Evolutionary conservation across 2,329 filamentous ascomycete genomes (phyloP).

Genomic region (Ophiostoma sp.): DNA sequence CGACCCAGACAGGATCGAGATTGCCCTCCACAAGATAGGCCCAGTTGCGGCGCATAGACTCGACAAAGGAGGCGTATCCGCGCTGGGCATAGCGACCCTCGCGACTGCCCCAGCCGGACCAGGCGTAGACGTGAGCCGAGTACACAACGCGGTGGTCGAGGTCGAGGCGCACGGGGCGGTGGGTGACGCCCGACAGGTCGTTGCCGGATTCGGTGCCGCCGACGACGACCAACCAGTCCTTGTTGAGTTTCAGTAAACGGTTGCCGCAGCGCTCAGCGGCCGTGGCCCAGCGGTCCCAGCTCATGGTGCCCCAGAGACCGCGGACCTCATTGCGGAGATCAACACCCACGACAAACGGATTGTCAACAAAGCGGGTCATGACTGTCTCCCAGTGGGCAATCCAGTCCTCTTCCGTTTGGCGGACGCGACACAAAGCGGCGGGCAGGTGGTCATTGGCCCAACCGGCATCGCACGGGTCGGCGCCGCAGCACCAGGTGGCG

Average conservation of each 20-base stretch:
- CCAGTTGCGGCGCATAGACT: slow-evolving; percentile 66
- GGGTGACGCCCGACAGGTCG: slow-evolving; percentile 58
- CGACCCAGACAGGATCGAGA: slow-evolving; percentile 66
- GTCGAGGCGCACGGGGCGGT: slow-evolving; percentile 59
- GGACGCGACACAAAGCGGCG: slow-evolving; percentile 58
- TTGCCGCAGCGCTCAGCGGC: slow-evolving; percentile 66
- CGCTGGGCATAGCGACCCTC: slow-evolving; percentile 62
- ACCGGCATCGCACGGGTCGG: slow-evolving; percentile 65
- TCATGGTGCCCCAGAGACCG: slow-evolving; percentile 68
- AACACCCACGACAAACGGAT: slow-evolving; percentile 63
- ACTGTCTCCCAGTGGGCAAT: slow-evolving; percentile 66
- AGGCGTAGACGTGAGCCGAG: slow-evolving; percentile 67
- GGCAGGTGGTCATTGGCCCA: slow-evolving; percentile 65
- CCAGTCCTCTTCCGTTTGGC: slow-evolving; percentile 65
- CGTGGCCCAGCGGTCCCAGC: slow-evolving; percentile 63
- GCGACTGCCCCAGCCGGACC: slow-evolving; percentile 67
- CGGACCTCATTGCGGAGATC: slow-evolving; percentile 70
- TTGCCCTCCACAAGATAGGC: slow-evolving; percentile 60
- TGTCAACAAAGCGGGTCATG: slow-evolving; percentile 59
- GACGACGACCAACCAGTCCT: slow-evolving; percentile 66
- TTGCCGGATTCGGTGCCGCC: slow-evolving; percentile 69
- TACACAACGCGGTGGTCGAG: slow-evolving; percentile 61
- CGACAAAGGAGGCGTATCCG: slow-evolving; percentile 61
- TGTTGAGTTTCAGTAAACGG: slow-evolving; percentile 58
- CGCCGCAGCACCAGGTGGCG: slow-evolving; percentile 68